Conservation (phyloP, 176 grass and related monocot species). For the Avena atlantica region DNA sequence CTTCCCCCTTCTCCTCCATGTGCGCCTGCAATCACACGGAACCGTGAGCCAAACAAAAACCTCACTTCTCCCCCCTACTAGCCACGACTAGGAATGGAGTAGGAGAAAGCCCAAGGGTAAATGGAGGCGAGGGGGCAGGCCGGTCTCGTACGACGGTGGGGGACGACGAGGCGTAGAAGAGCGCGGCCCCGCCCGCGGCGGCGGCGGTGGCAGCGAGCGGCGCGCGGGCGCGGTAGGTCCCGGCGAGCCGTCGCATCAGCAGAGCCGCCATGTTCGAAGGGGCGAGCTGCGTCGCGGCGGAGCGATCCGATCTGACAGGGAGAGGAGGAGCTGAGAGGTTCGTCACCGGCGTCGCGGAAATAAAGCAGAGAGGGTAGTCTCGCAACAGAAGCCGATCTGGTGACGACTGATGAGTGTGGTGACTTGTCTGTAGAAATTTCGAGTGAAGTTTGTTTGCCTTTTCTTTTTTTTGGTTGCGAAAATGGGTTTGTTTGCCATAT, state of each 20-base stretch:
- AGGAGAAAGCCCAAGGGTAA: constrained; percentile 28
- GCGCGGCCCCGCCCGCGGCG: constrained; percentile 54
- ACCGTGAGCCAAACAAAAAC: constrained; percentile 17
- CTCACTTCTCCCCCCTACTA: neutral
- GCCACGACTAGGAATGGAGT: neutral
- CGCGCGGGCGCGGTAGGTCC: constrained; percentile 39
- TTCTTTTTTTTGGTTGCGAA: no score
- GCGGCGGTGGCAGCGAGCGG: constrained; percentile 52
- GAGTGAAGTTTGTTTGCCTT: neutral
- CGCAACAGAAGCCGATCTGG: neutral
- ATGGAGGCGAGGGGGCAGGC: constrained; percentile 16
- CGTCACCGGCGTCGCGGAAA: constrained; percentile 19
- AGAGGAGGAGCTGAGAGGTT: constrained; percentile 2
- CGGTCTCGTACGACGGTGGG: constrained; percentile 50
- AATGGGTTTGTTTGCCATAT: no score
- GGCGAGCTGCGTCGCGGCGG: neutral
- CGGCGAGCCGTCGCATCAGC: constrained; percentile 67
- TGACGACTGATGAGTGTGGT: neutral
- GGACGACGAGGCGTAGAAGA: constrained; percentile 61
- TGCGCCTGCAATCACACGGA: constrained; percentile 60
- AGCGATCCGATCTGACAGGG: constrained; percentile 50
- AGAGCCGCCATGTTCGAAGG: constrained; percentile 62
- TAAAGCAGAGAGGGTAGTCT: neutral
- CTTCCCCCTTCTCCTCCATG: constrained; percentile 64
- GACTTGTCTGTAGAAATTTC: constrained; percentile 7